Evolutionary conservation across 768 basidiomycete genomes (phyloP).

Genomic region (Russula griseocarnosa): DNA sequence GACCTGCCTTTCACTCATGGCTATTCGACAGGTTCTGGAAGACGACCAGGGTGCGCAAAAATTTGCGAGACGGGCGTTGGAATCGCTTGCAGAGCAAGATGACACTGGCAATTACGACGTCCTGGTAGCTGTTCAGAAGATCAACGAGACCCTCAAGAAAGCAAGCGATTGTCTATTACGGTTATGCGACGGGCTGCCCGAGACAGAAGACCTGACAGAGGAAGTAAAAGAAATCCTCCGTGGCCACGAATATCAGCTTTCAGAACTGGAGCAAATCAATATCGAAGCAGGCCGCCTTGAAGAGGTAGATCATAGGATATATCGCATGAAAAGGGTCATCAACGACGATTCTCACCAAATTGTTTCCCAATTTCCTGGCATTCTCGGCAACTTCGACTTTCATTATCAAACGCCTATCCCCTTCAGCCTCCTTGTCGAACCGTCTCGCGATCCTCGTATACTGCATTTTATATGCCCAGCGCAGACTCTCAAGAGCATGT

Average conservation of each 20-base stretch:
- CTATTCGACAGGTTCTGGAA: neutral
- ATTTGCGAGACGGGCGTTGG: fast-evolving
- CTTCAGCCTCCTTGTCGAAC: neutral
- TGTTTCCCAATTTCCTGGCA: neutral
- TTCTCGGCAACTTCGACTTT: neutral
- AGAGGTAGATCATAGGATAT: neutral
- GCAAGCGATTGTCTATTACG: neutral
- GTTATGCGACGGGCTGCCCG: neutral
- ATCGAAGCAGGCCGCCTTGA: neutral
- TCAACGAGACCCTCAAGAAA: neutral
- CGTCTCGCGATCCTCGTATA: neutral
- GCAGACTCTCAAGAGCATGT: neutral
- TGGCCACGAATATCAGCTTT: neutral
- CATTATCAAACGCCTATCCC: neutral
- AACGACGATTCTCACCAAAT: neutral
- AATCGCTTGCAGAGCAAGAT: neutral
- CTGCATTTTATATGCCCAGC: neutral
- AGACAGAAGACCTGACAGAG: neutral
- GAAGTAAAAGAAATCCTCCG: neutral
- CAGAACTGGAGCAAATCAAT: neutral
- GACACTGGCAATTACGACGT: neutral
- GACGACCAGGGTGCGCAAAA: neutral
- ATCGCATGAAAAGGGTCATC: neutral
- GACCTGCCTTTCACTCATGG: slow-evolving; percentile 1
- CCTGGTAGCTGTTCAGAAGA: too few relatives aligned